Base-by-base conservation (phyloP, 164 flowering plant species). In the Cinnamomum micranthum region DNA sequence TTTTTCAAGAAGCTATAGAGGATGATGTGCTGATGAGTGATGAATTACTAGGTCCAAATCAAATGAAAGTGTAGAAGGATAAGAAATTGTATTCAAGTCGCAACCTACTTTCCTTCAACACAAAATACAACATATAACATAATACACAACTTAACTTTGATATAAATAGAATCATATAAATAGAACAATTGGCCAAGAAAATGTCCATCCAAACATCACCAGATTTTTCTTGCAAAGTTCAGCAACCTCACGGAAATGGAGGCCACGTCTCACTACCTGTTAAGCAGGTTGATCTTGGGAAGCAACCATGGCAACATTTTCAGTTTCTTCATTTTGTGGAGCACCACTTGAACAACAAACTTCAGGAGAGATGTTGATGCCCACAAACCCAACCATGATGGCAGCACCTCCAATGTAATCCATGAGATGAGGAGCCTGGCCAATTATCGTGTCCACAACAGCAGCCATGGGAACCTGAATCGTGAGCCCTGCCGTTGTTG, bases 381-480 rank as follows among this genome's bases (percentile, higher is more conserved):
- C 97, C 3, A 86, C 85, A 77, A 95, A 95, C 9, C 98, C 98
- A 73, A 88, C 74, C 88, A 90, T 82, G 72, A 95, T 87, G 72
- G 95, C 92, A 4, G 81, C 84, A 79, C 88, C 98, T 79, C 99
- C 99, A 58, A 91, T 65, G 76, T 91, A 90, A 79, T 93, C 95
- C 85, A 86, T 80, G 20, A 84, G 79, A 80, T 78, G 81, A 33
- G 98, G 98, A 13, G 92, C 87, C 83, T 88, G 85, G 51, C 98
- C 97, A 3, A 80, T 88, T 25, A 95, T 6, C 31, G 93, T 75
- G 82, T 96, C 99, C 47, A 94, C 93, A 59, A 94, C 27, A 27
- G 94, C 97, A 60, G 99, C 98, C 81, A 96, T 74, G 5, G 99
- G 98, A 6, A 93, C 97, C 82, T 96, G 98, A 78, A 96, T 92